phyloP scores from a whole-genome alignment of 768 basidiomycete species.

The Boletus coccyginus region DNA sequence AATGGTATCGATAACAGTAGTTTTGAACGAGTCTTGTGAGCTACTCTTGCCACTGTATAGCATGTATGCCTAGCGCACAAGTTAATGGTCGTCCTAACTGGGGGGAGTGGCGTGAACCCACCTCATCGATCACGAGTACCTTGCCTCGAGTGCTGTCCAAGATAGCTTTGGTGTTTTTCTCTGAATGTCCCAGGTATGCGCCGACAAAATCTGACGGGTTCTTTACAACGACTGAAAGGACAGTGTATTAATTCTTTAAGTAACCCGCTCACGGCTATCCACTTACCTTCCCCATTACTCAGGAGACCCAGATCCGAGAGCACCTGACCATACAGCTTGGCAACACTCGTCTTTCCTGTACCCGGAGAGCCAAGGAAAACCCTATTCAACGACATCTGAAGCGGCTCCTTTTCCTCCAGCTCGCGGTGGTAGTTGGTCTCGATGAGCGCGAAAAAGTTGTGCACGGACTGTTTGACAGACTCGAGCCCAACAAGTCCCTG shows the following conservation, averaged over 20 bases:
- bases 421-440: slow-evolving; percentile 60
- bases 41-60: slow-evolving; percentile 45
- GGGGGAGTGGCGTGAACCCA: slow-evolving; percentile 21
- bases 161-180: slow-evolving; percentile 63
- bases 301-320: slow-evolving; percentile 59
- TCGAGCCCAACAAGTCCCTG: slow-evolving; percentile 53
- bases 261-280: not conserved
- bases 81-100: not conserved
- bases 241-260: not conserved
- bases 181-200: slow-evolving; percentile 53
- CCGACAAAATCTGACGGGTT: slow-evolving; percentile 74
- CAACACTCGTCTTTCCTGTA: slow-evolving; percentile 72
- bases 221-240: slow-evolving; percentile 53
- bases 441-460: slow-evolving; percentile 44
- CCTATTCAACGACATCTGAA: slow-evolving; percentile 57
- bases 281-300: slow-evolving; percentile 67
- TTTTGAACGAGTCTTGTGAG: slow-evolving; percentile 51
- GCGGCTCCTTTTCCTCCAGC: slow-evolving; percentile 50
- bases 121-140: slow-evolving; percentile 72
- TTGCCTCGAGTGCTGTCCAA: slow-evolving; percentile 58
- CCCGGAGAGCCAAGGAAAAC: slow-evolving; percentile 68
- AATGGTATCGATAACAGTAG: slow-evolving; percentile 69
- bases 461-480: slow-evolving; percentile 54
- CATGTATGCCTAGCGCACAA: slow-evolving; percentile 35
- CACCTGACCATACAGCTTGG: slow-evolving; percentile 62